Base-by-base conservation (phyloP, 345 rosid species). In the Arabidopsis arenosa region DNA sequence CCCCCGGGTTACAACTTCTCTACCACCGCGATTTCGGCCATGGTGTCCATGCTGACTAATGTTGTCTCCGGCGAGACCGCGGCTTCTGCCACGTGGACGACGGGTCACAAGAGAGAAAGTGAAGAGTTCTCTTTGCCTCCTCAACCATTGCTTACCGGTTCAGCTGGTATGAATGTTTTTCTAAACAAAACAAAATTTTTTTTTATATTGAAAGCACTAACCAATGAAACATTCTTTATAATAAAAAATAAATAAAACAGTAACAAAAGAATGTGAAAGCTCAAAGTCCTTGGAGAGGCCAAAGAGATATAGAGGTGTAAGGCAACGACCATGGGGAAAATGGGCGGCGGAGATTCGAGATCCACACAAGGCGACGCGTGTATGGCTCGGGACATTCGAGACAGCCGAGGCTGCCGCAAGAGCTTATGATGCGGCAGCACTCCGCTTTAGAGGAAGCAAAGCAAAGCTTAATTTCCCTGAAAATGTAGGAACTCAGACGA, bases 381-480 rank as follows among this genome's bases (percentile, higher is more conserved):
- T 92, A 4, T 92, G 97, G 96, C 84, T 92, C 0, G 97, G 97
- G 12, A 92, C 97, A 8, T 89, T 92, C 70, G 96, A 92, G 8
- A 92, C 93, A 3, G 95, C 90, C 0, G 95, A 92, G 70, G 95
- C 87, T 0, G 96, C 95, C 0, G 96, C 97, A 21, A 84, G 86
- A 79, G 92, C 97, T 0, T 92, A 92, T 32, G 96, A 92, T 52
- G 92, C 83, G 0, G 97, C 97, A 0, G 96, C 92, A 0, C 82
- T 92, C 23, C 70, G 89, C 15, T 92, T 92, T 80, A 86, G 96
- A 37, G 96, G 96, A 57, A 88, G 80, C 88, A 86, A 89, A 59
- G 97, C 95, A 6, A 89, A 89, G 73, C 63, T 68, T 13, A 54
- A 68, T 54, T 68, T 68, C n/a, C 73, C 73, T n/a, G 62, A 54